These are phyloP conservation scores for Leptomonas seymouri DNA, from an alignment of 208 protist species.

Conservation along the genomic window DNA sequence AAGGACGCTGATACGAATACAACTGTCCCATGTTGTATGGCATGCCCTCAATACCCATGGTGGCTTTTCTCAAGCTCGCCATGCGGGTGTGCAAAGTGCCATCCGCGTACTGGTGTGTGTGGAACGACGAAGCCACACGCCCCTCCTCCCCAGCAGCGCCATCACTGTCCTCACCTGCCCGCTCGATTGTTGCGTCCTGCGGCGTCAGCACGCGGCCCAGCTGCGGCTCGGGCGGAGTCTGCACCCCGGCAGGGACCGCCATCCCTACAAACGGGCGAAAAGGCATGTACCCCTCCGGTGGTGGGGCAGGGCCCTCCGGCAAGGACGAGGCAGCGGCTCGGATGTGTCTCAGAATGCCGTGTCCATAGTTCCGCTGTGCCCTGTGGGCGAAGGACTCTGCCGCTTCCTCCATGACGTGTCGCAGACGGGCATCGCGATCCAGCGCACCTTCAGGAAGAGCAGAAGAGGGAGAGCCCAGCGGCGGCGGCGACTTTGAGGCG, in stretches of 20 bases:
- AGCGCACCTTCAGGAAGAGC: slow-evolving; percentile 22
- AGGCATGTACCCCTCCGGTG: slow-evolving; percentile 65
- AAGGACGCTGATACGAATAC: slow-evolving; percentile 89
- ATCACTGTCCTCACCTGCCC: neutral
- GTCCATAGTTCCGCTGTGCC: slow-evolving; percentile 64
- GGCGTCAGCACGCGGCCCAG: slow-evolving; percentile 34
- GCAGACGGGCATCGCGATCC: slow-evolving; percentile 57
- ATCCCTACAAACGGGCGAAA: slow-evolving; percentile 76
- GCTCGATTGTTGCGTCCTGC: slow-evolving; percentile 20
- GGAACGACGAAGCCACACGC: slow-evolving; percentile 25
- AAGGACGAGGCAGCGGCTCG: slow-evolving; percentile 7
- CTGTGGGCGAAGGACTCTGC: slow-evolving; percentile 54
- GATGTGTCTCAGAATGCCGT: slow-evolving; percentile 51
- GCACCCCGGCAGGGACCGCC: slow-evolving; percentile 60
- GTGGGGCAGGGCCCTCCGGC: slow-evolving; percentile 25
- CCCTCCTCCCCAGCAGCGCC: neutral
- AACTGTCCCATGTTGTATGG: slow-evolving; percentile 86
- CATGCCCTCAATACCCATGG: slow-evolving; percentile 36
- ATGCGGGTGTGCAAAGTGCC: slow-evolving; percentile 29
- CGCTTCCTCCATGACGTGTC: slow-evolving; percentile 61
- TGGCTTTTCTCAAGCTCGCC: slow-evolving; percentile 29
- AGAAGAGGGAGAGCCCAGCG: neutral
- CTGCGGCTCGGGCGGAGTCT: slow-evolving; percentile 43
- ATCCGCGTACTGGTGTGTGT: slow-evolving; percentile 33
- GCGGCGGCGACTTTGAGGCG: neutral